Conservation (phyloP, 768 basidiomycete species). For the Dendrothele bispora region DNA sequence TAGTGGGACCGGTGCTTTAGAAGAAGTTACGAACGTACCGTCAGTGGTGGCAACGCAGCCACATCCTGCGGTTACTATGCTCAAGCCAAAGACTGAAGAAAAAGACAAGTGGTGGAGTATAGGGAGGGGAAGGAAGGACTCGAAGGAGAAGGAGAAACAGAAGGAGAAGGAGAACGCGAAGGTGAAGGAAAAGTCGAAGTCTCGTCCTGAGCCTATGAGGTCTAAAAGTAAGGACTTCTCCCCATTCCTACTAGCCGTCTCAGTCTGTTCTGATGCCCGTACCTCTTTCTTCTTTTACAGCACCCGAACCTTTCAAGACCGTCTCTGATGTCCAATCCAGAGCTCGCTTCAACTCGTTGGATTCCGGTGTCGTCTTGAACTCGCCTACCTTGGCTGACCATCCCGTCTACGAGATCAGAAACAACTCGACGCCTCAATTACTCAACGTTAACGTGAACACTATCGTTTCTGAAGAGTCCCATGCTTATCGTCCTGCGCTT, state of each 20-base stretch:
- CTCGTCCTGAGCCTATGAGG: slow-evolving; percentile 23
- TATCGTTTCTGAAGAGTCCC: neutral
- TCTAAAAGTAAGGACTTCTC: slow-evolving; percentile 35
- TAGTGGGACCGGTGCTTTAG: slow-evolving; percentile 29
- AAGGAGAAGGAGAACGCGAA: slow-evolving; percentile 31
- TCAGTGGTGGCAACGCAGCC: slow-evolving; percentile 20
- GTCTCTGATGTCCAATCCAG: slow-evolving; percentile 27
- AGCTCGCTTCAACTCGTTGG: slow-evolving; percentile 66
- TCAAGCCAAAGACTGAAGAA: slow-evolving; percentile 40
- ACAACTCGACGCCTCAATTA: slow-evolving; percentile 2
- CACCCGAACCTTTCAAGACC: slow-evolving; percentile 43
- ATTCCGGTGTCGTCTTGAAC: slow-evolving; percentile 21
- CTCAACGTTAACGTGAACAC: neutral
- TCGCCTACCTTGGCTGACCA: neutral
- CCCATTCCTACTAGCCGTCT: neutral
- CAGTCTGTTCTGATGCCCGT: neutral
- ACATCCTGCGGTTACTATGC: slow-evolving; percentile 18
- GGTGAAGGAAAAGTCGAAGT: slow-evolving; percentile 19
- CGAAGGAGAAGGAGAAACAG: slow-evolving; percentile 59
- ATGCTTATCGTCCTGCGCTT: too few relatives aligned
- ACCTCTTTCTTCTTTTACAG: slow-evolving; percentile 25
- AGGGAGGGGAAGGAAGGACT: slow-evolving; percentile 70
- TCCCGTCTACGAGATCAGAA: slow-evolving; percentile 3
- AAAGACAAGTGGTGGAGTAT: slow-evolving; percentile 84
- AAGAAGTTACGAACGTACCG: slow-evolving; percentile 62